Conservation (phyloP, 805 yeast species). For the Ogataea wickerhamii region DNA sequence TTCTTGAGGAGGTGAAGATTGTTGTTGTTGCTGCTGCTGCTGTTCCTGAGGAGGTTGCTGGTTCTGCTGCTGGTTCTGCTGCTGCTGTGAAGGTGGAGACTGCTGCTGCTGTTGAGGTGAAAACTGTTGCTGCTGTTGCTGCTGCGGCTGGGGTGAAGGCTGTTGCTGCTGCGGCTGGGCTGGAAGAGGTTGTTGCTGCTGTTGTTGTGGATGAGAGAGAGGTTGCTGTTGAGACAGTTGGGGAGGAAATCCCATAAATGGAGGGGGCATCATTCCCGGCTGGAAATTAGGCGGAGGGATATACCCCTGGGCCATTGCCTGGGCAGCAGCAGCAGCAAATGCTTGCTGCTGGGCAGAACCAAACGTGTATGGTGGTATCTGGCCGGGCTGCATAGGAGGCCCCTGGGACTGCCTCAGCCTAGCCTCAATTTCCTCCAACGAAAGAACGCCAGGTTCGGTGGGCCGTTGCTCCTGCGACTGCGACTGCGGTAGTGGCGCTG, state of each 20-base stretch:
- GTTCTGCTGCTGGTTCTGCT: constrained; percentile 9
- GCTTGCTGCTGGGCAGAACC: constrained; percentile 32
- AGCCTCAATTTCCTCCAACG: constrained; percentile 84
- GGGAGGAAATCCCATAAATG: constrained; percentile 21
- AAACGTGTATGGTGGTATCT: constrained; percentile 26
- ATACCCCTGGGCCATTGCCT: constrained; percentile 31
- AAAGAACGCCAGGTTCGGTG: constrained; percentile 46
- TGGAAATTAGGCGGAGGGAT: constrained; percentile 26
- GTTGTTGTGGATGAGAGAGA: constrained; percentile 17
- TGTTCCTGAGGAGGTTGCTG: constrained; percentile 3
- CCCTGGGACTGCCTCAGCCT: constrained; percentile 51
- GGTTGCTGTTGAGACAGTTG: constrained; percentile 21
- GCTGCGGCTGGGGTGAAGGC: constrained; percentile 9
- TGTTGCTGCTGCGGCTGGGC: constrained; percentile 20
- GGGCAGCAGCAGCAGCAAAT: constrained; percentile 31
- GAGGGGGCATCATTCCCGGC: constrained; percentile 24
- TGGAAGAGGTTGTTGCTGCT: constrained; percentile 17
- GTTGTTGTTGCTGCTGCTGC: constrained; percentile 7
- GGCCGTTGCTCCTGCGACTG: constrained; percentile 16
- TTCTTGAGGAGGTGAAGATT: background rate
- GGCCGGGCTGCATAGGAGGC: constrained; percentile 19
- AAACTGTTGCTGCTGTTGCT: constrained; percentile 5
- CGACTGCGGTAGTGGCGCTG: constrained; percentile 16
- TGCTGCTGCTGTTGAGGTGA: constrained; percentile 5
- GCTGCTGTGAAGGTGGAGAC: constrained; percentile 3